Percentiles rank a stretch among this genome's conserved stretches.
Evolutionary conservation across 306 rosid species (phyloP).

Genomic region (Ormosia emarginata): DNA sequence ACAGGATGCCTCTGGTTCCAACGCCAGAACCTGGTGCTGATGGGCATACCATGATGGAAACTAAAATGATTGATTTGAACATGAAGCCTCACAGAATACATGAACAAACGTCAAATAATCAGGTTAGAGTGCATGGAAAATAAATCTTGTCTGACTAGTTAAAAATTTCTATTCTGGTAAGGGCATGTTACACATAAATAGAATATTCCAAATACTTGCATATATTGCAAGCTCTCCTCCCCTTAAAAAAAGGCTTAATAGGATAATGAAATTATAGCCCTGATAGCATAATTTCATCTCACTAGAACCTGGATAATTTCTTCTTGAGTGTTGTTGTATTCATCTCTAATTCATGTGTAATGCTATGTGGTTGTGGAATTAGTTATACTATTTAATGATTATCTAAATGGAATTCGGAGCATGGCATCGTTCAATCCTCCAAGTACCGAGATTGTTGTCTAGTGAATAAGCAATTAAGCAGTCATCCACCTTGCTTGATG

Average conservation of each 20-base stretch:
- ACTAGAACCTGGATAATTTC: not conserved
- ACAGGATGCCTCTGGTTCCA: conserved; percentile 30
- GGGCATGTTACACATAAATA: not conserved
- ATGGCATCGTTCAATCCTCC: not conserved
- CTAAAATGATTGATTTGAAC: conserved; percentile 71
- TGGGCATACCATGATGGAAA: conserved; percentile 48
- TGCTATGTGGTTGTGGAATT: not conserved
- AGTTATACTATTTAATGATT: not conserved
- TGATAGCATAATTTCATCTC: not conserved
- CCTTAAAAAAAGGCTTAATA: not conserved
- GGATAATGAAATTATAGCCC: not conserved
- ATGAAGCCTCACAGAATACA: conserved; percentile 70
- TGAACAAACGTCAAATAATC: conserved; percentile 62
- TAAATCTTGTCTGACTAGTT: not conserved
- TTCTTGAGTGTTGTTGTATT: not conserved
- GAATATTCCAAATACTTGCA: not conserved
- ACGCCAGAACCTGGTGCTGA: conserved; percentile 44
- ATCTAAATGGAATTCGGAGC: not conserved
- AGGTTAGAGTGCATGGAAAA: conserved; percentile 39
- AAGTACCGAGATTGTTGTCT: not conserved
- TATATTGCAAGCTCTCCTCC: not conserved
- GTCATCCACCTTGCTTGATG: not conserved
- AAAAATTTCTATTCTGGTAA: not conserved
- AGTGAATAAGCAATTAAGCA: not conserved
- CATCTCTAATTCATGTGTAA: not conserved